phyloP scores from a whole-genome alignment of 306 rosid genomes.

The Cicer cuneatum region DNA sequence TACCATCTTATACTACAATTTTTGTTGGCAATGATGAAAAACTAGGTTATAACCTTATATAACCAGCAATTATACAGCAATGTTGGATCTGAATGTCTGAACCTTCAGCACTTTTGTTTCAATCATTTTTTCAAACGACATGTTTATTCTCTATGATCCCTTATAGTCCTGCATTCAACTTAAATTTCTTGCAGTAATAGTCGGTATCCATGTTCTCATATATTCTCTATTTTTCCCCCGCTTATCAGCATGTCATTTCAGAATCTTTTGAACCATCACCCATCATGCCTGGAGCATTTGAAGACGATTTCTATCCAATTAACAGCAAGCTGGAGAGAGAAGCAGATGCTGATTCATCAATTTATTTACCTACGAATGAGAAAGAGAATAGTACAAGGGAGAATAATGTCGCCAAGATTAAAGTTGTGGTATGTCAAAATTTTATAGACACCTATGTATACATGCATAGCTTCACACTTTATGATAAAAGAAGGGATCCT shows the following conservation, averaged over 20 bases:
- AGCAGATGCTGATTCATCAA: slow-evolving; percentile 66
- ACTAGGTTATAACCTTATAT: neutral
- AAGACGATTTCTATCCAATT: slow-evolving; percentile 61
- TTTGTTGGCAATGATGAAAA: slow-evolving; percentile 17
- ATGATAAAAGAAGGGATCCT: neutral
- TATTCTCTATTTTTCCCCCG: slow-evolving; percentile 35
- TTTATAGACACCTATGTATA: neutral
- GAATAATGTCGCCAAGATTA: slow-evolving; percentile 89
- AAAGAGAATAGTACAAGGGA: slow-evolving; percentile 77
- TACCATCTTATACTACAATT: slow-evolving; percentile 26
- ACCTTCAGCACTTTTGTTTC: slow-evolving; percentile 30
- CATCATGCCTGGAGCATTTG: slow-evolving; percentile 78
- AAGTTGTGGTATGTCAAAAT: slow-evolving; percentile 92
- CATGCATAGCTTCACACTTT: slow-evolving; percentile 6
- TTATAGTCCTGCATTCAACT: slow-evolving; percentile 29
- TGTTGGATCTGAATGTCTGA: slow-evolving; percentile 12
- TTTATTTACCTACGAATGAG: slow-evolving; percentile 60
- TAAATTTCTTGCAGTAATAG: slow-evolving; percentile 8
- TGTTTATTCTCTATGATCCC: slow-evolving; percentile 26
- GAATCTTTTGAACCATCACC: slow-evolving; percentile 95
- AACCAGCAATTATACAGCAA: neutral
- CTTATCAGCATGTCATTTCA: slow-evolving; percentile 78
- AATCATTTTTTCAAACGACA: slow-evolving; percentile 5
- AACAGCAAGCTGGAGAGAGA: slow-evolving; percentile 67
- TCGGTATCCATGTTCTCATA: slow-evolving; percentile 19